Base-by-base conservation (phyloP, 768 basidiomycete species). In the Coprinellus micaceus region DNA sequence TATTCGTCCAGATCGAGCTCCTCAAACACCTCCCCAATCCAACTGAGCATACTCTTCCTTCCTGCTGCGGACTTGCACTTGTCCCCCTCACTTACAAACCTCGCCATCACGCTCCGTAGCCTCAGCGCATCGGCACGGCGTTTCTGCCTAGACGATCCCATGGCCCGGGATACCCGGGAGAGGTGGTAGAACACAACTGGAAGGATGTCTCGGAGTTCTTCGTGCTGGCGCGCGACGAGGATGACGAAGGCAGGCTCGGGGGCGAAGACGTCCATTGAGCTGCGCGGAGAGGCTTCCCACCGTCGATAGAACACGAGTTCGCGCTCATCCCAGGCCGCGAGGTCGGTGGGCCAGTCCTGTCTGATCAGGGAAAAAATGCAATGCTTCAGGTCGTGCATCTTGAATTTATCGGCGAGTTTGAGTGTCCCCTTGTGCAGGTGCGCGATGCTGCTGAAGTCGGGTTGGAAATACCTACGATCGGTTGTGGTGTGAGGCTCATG, bases 101-200 rank as follows among this genome's bases (percentile, higher is more conserved):
- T 40, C 12, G 30, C 25, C 24, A 39, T 22, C 22, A 40, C 52
- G 21, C 52, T 53, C 3, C 52, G 21, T 12, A 26, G 40, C 25
- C 44, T 53, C 25, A 53, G 22, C 5, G 21, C 24, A 7, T 53
- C 52, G 9, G 30, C 24, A 13, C 17, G 30, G 9, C 22, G 10
- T 2, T 44, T 12, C 3, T 49, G 19, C 6, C 39, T 9, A 40
- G 41, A 44, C 7, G 52, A 5, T 3, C 36, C 36, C 19, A 6
- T 44, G 25, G 41, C 13, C 12, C 26, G 21, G 22, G 39, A 39
- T 12, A 26, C 43, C 7, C 39, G 33, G n/a, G 39, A 53, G 39
- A 53, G 52, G 52, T 53, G 52, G 52, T 53, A 53, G 21, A 53
- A 53, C 37, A 26, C 52, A 25, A 15, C 22, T 4, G 52, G 52